A percentile compares a stretch with the other conserved stretches of the same genome.
Conservation (phyloP, 1,284 basidiomycete species). For the Irpex lacteus region DNA sequence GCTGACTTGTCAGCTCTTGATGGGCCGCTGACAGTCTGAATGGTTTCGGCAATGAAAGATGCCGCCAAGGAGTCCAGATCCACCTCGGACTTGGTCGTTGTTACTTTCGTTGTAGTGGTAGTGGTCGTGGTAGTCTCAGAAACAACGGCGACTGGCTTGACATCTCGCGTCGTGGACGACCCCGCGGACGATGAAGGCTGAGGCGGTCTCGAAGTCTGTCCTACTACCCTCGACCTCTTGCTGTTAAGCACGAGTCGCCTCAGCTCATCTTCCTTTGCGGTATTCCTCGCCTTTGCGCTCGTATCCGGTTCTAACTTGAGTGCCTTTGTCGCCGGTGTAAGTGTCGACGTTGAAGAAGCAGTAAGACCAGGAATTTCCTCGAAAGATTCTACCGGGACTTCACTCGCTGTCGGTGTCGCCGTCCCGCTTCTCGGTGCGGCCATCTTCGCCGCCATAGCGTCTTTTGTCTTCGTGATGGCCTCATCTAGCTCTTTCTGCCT, state of each 20-base stretch:
- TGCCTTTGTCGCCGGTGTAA: neutral
- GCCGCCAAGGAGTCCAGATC: conserved; percentile 47
- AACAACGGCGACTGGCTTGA: neutral
- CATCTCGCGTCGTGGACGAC: neutral
- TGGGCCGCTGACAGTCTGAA: conserved; percentile 32
- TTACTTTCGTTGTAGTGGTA: neutral
- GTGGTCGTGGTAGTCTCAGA: neutral
- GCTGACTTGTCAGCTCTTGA: neutral
- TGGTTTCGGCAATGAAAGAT: conserved; percentile 54
- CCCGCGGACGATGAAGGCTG: neutral
- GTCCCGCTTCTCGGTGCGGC: conserved; percentile 4
- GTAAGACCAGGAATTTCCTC: neutral
- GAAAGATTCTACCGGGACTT: neutral
- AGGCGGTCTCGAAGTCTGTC: neutral
- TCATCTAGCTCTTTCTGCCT: neutral
- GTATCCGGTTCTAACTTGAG: neutral
- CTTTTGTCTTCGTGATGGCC: neutral
- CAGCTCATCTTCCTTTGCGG: conserved; percentile 6
- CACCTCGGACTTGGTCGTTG: neutral
- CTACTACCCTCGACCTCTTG: neutral
- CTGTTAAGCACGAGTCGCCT: conserved; percentile 12
- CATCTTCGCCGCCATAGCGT: neutral
- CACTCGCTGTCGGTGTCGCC: neutral
- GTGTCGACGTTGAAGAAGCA: neutral
- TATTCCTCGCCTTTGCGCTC: neutral